These are phyloP conservation scores for Fusarium cyanostomum DNA, from an alignment of 2,329 filamentous ascomycete genomes.

Conservation along the genomic window DNA sequence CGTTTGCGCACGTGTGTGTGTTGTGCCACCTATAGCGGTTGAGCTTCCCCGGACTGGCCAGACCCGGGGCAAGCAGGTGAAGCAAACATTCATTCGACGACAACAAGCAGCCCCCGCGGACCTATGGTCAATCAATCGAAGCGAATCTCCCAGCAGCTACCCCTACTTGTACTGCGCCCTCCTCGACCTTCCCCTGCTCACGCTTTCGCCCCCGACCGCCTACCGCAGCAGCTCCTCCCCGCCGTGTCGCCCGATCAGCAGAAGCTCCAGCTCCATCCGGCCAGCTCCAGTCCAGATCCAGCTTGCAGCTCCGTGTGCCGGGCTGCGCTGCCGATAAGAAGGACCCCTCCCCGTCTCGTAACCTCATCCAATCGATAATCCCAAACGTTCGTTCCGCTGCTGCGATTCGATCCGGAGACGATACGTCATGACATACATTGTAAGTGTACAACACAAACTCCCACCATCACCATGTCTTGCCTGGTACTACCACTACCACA, in stretches of 20 bases:
- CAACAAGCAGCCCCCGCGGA: slow-evolving; percentile 25
- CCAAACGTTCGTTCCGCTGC: slow-evolving; percentile 11
- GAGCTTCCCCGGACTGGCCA: slow-evolving; percentile 19
- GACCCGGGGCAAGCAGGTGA: slow-evolving; percentile 28
- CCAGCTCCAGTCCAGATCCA: slow-evolving; percentile 23
- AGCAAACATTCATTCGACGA: slow-evolving; percentile 24
- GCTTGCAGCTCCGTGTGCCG: slow-evolving; percentile 21
- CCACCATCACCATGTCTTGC: slow-evolving; percentile 21
- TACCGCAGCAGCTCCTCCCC: slow-evolving; percentile 8
- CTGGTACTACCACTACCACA: slow-evolving; percentile 26
- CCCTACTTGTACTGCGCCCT: slow-evolving; percentile 15
- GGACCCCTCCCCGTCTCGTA: slow-evolving; percentile 26
- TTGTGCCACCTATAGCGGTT: slow-evolving; percentile 15
- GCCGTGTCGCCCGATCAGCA: slow-evolving; percentile 6
- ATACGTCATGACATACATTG: slow-evolving; percentile 55
- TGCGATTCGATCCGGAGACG: slow-evolving; percentile 31
- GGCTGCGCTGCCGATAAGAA: slow-evolving; percentile 23
- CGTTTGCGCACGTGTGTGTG: slow-evolving; percentile 15
- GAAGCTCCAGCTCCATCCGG: background rate
- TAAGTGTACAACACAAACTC: slow-evolving; percentile 44
- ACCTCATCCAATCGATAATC: slow-evolving; percentile 31
- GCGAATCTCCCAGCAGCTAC: slow-evolving; percentile 31
- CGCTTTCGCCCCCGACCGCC: slow-evolving; percentile 5
- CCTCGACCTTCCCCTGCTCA: slow-evolving; percentile 22
- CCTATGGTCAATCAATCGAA: slow-evolving; percentile 22